Conservation (phyloP, 441 rosid genomes). For the Arabidopsis hybrid region DNA sequence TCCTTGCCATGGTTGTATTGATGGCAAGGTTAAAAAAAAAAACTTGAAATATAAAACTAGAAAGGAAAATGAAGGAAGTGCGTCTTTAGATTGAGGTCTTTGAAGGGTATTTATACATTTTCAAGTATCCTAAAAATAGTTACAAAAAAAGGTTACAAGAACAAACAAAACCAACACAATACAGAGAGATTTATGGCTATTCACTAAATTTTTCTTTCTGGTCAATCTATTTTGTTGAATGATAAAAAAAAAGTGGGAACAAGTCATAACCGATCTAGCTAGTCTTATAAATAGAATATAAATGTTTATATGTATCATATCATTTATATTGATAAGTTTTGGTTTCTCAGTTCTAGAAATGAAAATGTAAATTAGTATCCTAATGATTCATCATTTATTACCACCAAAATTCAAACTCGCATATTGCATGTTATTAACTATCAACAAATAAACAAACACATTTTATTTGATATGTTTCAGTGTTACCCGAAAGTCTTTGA, state of each 20-base stretch:
- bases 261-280: conserved; percentile 6
- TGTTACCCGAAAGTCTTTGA: neutral
- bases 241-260: neutral
- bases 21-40: conserved; percentile 19
- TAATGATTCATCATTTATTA: no score
- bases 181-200: conserved; percentile 26
- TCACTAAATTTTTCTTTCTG: conserved; percentile 17
- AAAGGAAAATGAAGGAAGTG: conserved; percentile 37
- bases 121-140: conserved; percentile 20
- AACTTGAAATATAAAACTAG: neutral
- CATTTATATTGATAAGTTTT: neutral
- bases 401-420: neutral
- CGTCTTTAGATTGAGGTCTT: conserved; percentile 13
- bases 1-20: conserved; percentile 41
- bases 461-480: neutral
- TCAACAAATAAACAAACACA: neutral
- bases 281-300: neutral
- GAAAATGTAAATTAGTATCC: neutral
- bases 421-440: no score
- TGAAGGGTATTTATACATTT: conserved; percentile 31
- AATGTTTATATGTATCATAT: neutral
- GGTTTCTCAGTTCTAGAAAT: neutral
- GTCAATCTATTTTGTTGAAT: conserved; percentile 3
- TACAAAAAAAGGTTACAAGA: conserved; percentile 12
- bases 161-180: conserved; percentile 7